Evolutionary conservation across 352 stramenopile species (phyloP).

Genomic region (Pythium volutum): DNA sequence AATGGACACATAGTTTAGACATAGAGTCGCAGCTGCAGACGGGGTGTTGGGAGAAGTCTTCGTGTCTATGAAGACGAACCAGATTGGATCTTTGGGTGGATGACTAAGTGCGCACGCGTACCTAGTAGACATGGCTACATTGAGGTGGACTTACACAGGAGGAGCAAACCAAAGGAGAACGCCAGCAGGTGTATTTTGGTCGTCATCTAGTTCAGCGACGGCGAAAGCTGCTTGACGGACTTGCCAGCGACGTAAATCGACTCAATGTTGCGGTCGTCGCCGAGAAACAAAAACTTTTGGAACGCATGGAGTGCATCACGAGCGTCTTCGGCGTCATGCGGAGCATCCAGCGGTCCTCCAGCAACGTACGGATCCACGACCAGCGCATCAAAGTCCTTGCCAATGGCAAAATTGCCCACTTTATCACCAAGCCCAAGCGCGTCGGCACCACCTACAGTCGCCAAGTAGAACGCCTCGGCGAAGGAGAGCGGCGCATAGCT

Average conservation of each 20-base stretch:
- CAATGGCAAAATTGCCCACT: conserved; percentile 86
- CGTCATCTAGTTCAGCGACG: background rate
- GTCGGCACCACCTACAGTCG: conserved; percentile 85
- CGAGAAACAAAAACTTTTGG: conserved; percentile 90
- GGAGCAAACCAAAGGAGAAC: background rate
- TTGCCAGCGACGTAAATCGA: conserved; percentile 79
- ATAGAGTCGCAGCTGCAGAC: conserved; percentile 15
- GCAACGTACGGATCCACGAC: conserved; percentile 64
- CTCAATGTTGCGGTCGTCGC: conserved; percentile 90
- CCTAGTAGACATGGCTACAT: conserved; percentile 9
- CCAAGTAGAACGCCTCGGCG: conserved; percentile 89
- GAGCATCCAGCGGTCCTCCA: conserved; percentile 67
- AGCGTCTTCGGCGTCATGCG: conserved; percentile 39
- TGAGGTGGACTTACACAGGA: too few species aligned
- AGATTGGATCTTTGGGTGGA: conserved; percentile 15
- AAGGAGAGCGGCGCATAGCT: conserved; percentile 47
- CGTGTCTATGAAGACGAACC: conserved; percentile 11
- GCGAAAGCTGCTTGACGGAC: conserved; percentile 41
- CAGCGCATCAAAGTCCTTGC: conserved; percentile 91
- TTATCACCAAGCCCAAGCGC: conserved; percentile 70
- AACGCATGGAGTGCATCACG: conserved; percentile 69
- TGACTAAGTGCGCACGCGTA: conserved; percentile 10
- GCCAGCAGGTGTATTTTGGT: background rate
- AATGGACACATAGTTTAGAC: background rate
- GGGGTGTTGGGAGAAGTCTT: conserved; percentile 12